Base-by-base conservation (phyloP, 306 rosid species). In the Quercus suber region DNA sequence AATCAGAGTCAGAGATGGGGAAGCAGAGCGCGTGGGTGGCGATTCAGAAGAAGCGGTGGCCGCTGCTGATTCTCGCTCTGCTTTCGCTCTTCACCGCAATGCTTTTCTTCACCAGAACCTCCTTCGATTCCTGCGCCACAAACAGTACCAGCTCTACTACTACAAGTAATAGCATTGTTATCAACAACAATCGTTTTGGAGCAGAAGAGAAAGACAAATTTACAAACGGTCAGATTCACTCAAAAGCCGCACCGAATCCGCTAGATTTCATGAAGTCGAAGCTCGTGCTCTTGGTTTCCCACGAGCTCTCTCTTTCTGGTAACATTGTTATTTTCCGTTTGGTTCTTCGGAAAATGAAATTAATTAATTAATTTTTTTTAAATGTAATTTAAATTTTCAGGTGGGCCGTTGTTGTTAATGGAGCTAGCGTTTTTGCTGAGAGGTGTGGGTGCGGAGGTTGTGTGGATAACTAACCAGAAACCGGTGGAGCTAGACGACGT, bases 281-380 rank as follows among this genome's bases (percentile, higher is more conserved):
- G 88, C 92, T 91, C 17, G 98, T 93, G 23, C 93, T 91, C 27
- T 82, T 93, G 90, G 98, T 91, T 64, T 93, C 98, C 1, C 98
- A 93, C 61, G 93, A 93, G 84, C 90, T 89, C 18, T 88, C 98
- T 67, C 92, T 91, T 56, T 93, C 98, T 19, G 97, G 97, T 89
- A 82, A 17, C 43, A 13, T 13, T 41, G 74, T 27, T 13, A 45
- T 14, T 75, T 82, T 74, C 15, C 31, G 23, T 59, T 52, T 73
- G 28, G 31, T 53, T 86, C 52, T 57, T n/a, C 28, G 52, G 67
- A 74, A 69, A 75, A 74, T 49, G 1, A 58, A 31, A 77, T 77
- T 60, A 80, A 37, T 77, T 60, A 80, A 37, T 37, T 11, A 45
- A 67, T 28, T 28, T 28, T 28, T 27, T 27, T 23, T 1, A 27